Conservation (phyloP, 352 stramenopile genomes). For the Phytophthora constricta region DNA sequence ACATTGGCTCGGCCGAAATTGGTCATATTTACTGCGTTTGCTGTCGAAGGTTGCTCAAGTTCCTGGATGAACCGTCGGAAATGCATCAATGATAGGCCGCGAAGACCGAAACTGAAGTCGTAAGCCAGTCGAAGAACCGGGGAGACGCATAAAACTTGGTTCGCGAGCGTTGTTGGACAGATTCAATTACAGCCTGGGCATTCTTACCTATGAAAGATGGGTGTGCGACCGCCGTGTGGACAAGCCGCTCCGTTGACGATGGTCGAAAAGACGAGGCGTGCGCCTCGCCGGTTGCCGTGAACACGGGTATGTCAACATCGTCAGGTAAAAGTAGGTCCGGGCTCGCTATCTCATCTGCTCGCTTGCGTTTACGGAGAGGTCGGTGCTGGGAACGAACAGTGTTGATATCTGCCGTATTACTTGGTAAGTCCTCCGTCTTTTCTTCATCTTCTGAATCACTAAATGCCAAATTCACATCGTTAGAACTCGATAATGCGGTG, state of each 20-base stretch:
- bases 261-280: slow-evolving; percentile 7
- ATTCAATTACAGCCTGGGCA: slow-evolving; percentile 15
- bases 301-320: neutral
- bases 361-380: neutral
- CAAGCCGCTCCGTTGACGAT: neutral
- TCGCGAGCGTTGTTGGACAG: neutral
- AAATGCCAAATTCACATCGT: neutral
- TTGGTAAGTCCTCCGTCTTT: neutral
- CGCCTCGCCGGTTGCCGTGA: neutral
- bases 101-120: slow-evolving; percentile 13
- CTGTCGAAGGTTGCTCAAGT: neutral
- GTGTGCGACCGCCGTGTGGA: slow-evolving; percentile 4
- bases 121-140: slow-evolving; percentile 9
- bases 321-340: neutral
- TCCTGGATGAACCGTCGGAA: slow-evolving; percentile 8
- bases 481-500: too few species aligned
- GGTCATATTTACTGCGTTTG: slow-evolving; percentile 14
- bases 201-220: slow-evolving; percentile 14
- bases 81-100: slow-evolving; percentile 16
- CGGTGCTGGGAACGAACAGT: neutral
- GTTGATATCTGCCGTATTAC: neutral
- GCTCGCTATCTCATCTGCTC: neutral
- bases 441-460: slow-evolving; percentile 14
- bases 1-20: slow-evolving; percentile 17
- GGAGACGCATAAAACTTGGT: slow-evolving; percentile 18